Conservation (phyloP, 768 basidiomycete genomes). For the Scleroderma citrinum region DNA sequence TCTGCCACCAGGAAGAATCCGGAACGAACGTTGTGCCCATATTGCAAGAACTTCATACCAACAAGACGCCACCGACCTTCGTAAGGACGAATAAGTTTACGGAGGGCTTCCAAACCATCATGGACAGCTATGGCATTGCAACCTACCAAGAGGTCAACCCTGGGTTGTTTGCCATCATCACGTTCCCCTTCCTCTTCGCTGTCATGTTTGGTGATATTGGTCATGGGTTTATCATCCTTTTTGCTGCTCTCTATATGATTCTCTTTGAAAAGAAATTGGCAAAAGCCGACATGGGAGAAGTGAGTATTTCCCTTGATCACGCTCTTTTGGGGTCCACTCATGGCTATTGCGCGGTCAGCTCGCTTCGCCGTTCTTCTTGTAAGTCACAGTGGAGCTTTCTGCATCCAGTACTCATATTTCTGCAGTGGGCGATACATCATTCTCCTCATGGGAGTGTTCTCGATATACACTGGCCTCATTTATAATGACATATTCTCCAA, state of each 20-base stretch:
- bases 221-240: conserved; percentile 80
- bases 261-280: conserved; percentile 74
- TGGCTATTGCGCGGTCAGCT: conserved; percentile 45
- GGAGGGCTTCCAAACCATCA: conserved; percentile 94
- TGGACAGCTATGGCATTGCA: conserved; percentile 95
- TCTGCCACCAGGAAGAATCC: conserved; percentile 60
- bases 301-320: conserved; percentile 25
- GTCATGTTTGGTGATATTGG: conserved; percentile 99
- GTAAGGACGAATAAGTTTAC: conserved; percentile 94
- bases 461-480: conserved; percentile 92
- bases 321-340: background rate
- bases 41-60: conserved; percentile 81
- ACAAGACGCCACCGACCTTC: conserved; percentile 93
- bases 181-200: conserved; percentile 97
- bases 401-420: conserved; percentile 10
- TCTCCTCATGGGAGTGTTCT: conserved; percentile 95
- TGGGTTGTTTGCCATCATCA: conserved; percentile 84
- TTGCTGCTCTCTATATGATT: conserved; percentile 81
- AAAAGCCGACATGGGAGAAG: conserved; percentile 71
- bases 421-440: conserved; percentile 95
- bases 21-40: conserved; percentile 92
- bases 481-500: conserved; percentile 99
- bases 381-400: conserved; percentile 30
- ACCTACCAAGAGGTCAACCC: conserved; percentile 97
- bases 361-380: conserved; percentile 88